Evolutionary conservation across 495 filamentous ascomycete species (phyloP).

Genomic region (Bacidia rubella): DNA sequence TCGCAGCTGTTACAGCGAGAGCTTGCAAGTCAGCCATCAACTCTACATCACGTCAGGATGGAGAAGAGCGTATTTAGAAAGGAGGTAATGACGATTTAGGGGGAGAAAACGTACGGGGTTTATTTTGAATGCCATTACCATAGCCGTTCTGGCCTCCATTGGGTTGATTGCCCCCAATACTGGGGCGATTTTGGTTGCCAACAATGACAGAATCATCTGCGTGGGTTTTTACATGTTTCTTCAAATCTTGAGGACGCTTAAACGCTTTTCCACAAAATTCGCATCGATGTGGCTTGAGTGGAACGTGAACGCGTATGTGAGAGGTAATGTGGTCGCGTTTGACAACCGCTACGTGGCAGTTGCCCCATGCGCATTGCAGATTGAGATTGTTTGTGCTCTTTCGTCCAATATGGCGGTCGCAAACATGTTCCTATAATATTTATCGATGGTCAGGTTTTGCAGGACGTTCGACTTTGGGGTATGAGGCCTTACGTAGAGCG

Average conservation of each 20-base stretch:
- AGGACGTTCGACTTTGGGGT: conserved; percentile 12
- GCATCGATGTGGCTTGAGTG: conserved; percentile 95
- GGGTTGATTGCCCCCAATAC: conserved; percentile 21
- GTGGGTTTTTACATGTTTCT: conserved; percentile 99
- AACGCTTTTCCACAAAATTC: conserved; percentile 98
- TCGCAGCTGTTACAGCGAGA: conserved; percentile 33
- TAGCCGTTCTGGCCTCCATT: conserved; percentile 39
- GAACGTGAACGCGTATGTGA: conserved; percentile 96
- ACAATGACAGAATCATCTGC: conserved; percentile 90
- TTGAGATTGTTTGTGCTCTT: conserved; percentile 99
- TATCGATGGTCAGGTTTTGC: conserved; percentile 3
- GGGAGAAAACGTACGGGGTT: conserved; percentile 11
- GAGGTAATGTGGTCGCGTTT: conserved; percentile 99
- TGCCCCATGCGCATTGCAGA: conserved; percentile 92
- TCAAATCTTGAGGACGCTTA: conserved; percentile 96
- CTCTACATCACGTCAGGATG: conserved; percentile 17
- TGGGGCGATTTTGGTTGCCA: conserved; percentile 52
- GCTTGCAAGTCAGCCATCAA: conserved; percentile 36
- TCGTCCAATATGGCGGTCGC: conserved; percentile 94
- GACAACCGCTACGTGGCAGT: conserved; percentile 89
- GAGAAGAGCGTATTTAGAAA: conserved; percentile 2
- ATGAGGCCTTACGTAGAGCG: conserved; percentile 68
- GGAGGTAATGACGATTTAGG: background rate
- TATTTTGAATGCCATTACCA: conserved; percentile 18
- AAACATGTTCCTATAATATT: conserved; percentile 75